Evolutionary conservation across 805 yeast species (phyloP), one percentile per base, ranked within the genome.

Genomic region (Monosporozyma unispora): DNA sequence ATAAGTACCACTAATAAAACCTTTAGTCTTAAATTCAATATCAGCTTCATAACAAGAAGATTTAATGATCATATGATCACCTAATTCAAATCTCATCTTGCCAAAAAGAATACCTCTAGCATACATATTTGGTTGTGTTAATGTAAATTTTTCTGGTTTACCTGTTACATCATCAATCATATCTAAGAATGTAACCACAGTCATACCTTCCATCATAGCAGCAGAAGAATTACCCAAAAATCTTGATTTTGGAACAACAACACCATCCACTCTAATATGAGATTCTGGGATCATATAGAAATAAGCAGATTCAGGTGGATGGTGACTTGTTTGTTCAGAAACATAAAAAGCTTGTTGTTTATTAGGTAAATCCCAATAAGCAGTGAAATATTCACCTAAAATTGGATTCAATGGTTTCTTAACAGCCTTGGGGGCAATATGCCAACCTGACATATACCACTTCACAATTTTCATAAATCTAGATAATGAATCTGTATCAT

Each of bases 361-460:
- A 46, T 84, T 79, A 10, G 90, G 81, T 44, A 88, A 70, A 59
- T 89, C 93, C 99, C 99, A 93, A 64, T 84, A 90, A 61, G 96
- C 84, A 19, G 87, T 78, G 67, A 87, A 93, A 56, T 84, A 77
- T 64, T 93, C 99, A 28, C 98, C 97, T 23, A 93, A 64, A 6
- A 93, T 88, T 1, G 99, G 99, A 63, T 93, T 93, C 60, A 93
- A 73, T 0, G 99, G 99, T 67, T 93, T 93, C 66, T 93, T 93
- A 14, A 93, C 99, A 3, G 98, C 99, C 64, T 91, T 91, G 27
- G 98, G 99, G 1, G 97, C 93, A 64, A 93, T 93, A 63, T 93
- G 97, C 98, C 98, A 93, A 45, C 95, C 88, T 3, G 96, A 79
- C 66, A 93, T 74, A 65, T 93, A 93, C 96, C 96, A 91, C 60